A percentile compares a stretch with the other conserved stretches of the same genome.
These are phyloP conservation scores for Penicillium paxilli DNA, from an alignment of 495 filamentous ascomycete genomes.

Conservation along the genomic window DNA sequence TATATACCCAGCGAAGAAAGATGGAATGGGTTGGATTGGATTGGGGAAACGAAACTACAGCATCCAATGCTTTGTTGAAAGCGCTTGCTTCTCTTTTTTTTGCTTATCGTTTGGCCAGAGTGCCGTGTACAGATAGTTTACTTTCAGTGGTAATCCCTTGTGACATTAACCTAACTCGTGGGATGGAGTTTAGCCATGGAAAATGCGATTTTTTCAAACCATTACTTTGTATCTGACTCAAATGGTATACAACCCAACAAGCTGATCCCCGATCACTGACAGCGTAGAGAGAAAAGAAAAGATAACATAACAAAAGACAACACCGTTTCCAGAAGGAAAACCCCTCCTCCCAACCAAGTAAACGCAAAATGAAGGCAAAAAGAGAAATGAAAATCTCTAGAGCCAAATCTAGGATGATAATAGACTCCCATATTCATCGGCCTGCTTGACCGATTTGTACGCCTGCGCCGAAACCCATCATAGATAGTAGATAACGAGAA, in stretches of 20 bases:
- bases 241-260: not conserved
- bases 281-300: not conserved
- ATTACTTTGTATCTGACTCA: conserved; percentile 11
- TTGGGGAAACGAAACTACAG: too few relatives aligned
- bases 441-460: conserved; percentile 17
- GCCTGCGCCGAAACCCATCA: conserved; percentile 22
- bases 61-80: not conserved
- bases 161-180: conserved; percentile 29
- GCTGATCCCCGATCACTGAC: not conserved
- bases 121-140: conserved; percentile 32
- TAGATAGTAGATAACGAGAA: not conserved
- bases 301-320: conserved; percentile 14
- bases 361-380: not conserved
- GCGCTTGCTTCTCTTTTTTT: conserved; percentile 6
- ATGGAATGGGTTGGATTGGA: not conserved
- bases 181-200: conserved; percentile 29
- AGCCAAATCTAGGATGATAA: not conserved
- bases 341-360: conserved; percentile 12
- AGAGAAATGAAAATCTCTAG: too few relatives aligned
- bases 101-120: conserved; percentile 17
- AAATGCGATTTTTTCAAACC: conserved; percentile 16
- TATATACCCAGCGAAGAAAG: conserved; percentile 6
- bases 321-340: conserved; percentile 26
- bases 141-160: conserved; percentile 18
- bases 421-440: not conserved